Evolutionary conservation across 345 rosid genomes (phyloP), one percentile per base, ranked within the genome.

Genomic region (Eucalyptus melliodora): DNA sequence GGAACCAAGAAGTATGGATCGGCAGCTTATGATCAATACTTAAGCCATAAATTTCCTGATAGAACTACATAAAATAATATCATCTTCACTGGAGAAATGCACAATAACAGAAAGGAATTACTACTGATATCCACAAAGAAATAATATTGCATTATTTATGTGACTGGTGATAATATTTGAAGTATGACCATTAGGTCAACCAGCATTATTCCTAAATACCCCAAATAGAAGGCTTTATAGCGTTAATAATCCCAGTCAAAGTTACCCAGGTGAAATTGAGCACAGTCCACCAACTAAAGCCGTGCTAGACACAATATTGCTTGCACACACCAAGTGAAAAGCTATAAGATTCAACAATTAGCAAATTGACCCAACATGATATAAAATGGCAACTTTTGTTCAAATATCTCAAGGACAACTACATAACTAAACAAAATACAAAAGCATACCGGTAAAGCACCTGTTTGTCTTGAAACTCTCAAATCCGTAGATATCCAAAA

Each of bases 401-500:
- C 83, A 37, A 77, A 77, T 44, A 77, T 89, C 92, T 92, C 89
- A 90, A 81, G 27, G 47, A 37, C 27, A 37, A 77, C 44, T 72
- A 37, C 82, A 77, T 50, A 89, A 92, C 90, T 92, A 90, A 94
- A 90, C 95, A 95, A 93, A 91, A 92, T 87, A 94, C 91, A 90
- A 96, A 92, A 94, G 98, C 98, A 88, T 97, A 97, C 99, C 99
- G 88, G 96, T 92, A 93, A 96, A 95, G 99, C 99, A 98, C 99
- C 99, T 98, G 99, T 98, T 98, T 95, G 99, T 98, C 98, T 98
- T 96, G 96, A 98, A 98, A 98, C 99, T 98, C 96, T 98, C 99
- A 89, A 98, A 98, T 92, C 99, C 99, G 93, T 98, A 98, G 89
- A 98, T 98, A 96, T 98, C 99, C 94, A 98, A 95, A 90, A 98